Base-by-base conservation (phyloP, 805 yeast genomes). In the Spathaspora gorwiae region DNA sequence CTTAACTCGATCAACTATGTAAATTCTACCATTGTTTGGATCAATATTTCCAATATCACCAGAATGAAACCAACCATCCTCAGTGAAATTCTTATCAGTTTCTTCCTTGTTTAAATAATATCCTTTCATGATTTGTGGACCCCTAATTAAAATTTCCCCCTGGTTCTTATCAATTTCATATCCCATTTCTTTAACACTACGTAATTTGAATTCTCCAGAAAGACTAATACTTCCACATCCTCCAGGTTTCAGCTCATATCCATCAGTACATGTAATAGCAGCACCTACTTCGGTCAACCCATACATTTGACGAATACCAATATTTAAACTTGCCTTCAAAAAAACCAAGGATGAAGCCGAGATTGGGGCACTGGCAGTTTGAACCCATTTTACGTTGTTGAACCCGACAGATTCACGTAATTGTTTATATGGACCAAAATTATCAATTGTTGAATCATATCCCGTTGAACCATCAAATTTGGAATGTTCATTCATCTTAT, bases 1-100 rank as follows among this genome's bases (percentile, higher is more conserved):
- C 67, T 84, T 84, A 30, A 84, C 87, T 46, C 90, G 72, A 56
- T 84, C 90, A 52, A 83, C 71, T 44, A 84, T 80, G 38, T 63
- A 66, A 14, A 84, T 55, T 35, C 83, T 69, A 7, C 87, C 87
- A 6, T 66, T 63, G 1, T 50, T 46, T 46, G 76, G 78, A 39
- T 60, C 61, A 42, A 84, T 61, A 46, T 60, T 62, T 1, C 79
- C 87, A 53, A 84, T 75, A 59, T 84, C 90, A 27, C 85, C 85
- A 5, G 84, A 78, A 37, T 64, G 59, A 59, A 79, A 79, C 81
- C 83, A 80, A 4, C 83, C 84, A 13, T 79, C 78, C 12, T 70
- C 64, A 46, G 77, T 83, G 36, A 84, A 54, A 2, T 76, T 75
- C 41, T 71, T 70, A 10, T 50, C 55, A 1, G 88, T 84, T 47